Conservation (phyloP, 208 protist species). For the Crithidia fasciculata region DNA sequence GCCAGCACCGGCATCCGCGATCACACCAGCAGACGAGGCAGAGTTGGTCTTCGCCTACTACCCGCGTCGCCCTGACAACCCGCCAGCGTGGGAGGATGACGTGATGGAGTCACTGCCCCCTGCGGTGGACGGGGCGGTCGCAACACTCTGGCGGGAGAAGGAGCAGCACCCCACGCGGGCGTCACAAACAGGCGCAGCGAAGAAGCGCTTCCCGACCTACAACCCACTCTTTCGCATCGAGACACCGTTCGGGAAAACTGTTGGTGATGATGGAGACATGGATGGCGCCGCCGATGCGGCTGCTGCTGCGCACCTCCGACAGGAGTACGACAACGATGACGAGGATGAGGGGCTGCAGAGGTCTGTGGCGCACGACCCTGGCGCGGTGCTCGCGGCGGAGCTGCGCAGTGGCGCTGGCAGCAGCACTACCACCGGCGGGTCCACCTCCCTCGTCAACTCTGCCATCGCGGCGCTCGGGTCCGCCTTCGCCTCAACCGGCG, state of each 20-base stretch:
- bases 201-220: background rate
- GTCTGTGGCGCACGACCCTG: background rate
- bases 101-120: conserved; percentile 40
- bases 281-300: background rate
- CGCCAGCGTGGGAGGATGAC: conserved; percentile 48
- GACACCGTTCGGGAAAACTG: conserved; percentile 10
- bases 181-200: too few relatives aligned
- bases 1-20: background rate
- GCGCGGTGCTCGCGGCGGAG: conserved; percentile 22
- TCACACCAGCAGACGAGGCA: background rate
- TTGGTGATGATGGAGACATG: too few relatives aligned
- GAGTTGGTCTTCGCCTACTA: conserved; percentile 30
- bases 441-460: conserved; percentile 21
- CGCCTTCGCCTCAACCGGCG: background rate
- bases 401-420: background rate
- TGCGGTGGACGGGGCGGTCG: too few relatives aligned
- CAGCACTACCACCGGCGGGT: background rate
- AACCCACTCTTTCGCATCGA: conserved; percentile 3
- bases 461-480: conserved; percentile 33
- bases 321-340: conserved; percentile 29
- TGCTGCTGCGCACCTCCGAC: conserved; percentile 5
- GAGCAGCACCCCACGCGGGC: too few relatives aligned
- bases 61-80: conserved; percentile 40
- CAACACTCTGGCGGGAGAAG: too few relatives aligned
- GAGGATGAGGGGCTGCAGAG: background rate